Evolutionary conservation across 2,329 filamentous ascomycete genomes (phyloP).

Genomic region (Pseudogymnoascus sp.): DNA sequence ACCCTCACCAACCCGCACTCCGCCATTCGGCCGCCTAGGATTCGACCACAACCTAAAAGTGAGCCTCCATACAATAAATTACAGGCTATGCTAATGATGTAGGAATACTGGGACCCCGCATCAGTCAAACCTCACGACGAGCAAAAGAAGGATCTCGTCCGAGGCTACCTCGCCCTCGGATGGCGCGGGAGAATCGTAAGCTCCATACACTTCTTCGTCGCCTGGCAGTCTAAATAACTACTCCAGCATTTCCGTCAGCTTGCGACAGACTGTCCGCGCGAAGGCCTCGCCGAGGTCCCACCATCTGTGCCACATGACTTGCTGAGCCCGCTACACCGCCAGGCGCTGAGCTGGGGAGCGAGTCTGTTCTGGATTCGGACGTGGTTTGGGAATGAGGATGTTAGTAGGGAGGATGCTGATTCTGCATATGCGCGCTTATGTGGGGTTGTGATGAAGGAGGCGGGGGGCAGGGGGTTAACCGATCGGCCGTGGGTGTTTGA

Average conservation of each 20-base stretch:
- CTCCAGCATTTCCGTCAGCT: not conserved
- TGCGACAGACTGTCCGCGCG: not conserved
- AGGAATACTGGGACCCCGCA: not conserved
- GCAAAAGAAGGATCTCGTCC: not conserved
- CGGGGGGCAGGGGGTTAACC: not conserved
- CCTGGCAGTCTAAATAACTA: not conserved
- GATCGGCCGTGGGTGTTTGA: not conserved
- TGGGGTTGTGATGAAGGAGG: not conserved
- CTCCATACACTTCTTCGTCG: not conserved
- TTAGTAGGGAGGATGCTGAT: not conserved
- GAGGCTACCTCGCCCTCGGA: not conserved
- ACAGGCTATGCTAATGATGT: not conserved
- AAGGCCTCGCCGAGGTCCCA: not conserved
- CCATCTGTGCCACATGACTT: not conserved
- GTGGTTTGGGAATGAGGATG: not conserved
- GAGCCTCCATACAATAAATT: not conserved
- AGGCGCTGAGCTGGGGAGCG: not conserved
- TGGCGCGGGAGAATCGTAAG: not conserved
- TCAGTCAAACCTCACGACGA: not conserved
- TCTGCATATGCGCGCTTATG: not conserved
- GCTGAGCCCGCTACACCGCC: not conserved
- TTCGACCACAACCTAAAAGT: not conserved
- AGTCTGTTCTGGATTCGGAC: not conserved
- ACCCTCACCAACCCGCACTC: not conserved
- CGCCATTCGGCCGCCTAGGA: not conserved